A percentile compares a stretch with the other conserved stretches of the same genome.
phyloP scores from a whole-genome alignment of 1,284 basidiomycete species.

The Cystobasidium slooffiae region DNA sequence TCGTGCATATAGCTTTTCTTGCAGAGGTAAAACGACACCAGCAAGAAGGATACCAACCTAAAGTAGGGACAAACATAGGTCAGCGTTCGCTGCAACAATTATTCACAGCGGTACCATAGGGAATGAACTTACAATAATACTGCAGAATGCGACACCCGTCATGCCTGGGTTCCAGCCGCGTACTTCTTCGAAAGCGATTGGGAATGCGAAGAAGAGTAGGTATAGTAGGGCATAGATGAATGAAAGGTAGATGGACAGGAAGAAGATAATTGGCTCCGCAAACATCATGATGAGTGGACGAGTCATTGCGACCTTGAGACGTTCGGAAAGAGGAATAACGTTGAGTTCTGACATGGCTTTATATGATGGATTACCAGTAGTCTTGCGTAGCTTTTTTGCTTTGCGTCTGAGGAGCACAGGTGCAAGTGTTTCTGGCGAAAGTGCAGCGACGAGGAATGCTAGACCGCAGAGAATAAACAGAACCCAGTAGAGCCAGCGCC shows the following conservation, averaged over 20 bases:
- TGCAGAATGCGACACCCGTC: slow-evolving; percentile 60
- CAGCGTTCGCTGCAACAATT: background rate
- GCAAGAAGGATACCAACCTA: slow-evolving; percentile 7
- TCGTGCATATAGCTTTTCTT: slow-evolving; percentile 43
- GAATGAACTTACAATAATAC: slow-evolving; percentile 54
- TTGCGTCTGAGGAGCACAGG: slow-evolving; percentile 60
- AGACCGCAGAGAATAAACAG: slow-evolving; percentile 62
- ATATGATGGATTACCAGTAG: slow-evolving; percentile 54
- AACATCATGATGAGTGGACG: slow-evolving; percentile 60
- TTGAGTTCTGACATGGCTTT: slow-evolving; percentile 64
- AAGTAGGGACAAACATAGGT: background rate
- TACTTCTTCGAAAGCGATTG: slow-evolving; percentile 59
- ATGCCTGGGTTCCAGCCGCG: slow-evolving; percentile 60
- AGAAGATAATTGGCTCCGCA: slow-evolving; percentile 71
- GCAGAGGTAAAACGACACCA: background rate
- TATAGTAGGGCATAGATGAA: slow-evolving; percentile 62
- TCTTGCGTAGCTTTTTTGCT: slow-evolving; percentile 62
- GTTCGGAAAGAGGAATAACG: slow-evolving; percentile 55
- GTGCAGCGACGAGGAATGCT: slow-evolving; percentile 48
- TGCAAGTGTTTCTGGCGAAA: slow-evolving; percentile 59
- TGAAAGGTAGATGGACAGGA: slow-evolving; percentile 69
- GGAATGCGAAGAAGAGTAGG: slow-evolving; percentile 56
- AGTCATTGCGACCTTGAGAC: slow-evolving; percentile 57
- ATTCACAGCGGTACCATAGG: slow-evolving; percentile 44
- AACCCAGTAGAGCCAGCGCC: slow-evolving; percentile 74